Evolutionary conservation across 208 protist species (phyloP), one percentile per base, ranked within the genome.

Genomic region (Crithidia fasciculata): DNA sequence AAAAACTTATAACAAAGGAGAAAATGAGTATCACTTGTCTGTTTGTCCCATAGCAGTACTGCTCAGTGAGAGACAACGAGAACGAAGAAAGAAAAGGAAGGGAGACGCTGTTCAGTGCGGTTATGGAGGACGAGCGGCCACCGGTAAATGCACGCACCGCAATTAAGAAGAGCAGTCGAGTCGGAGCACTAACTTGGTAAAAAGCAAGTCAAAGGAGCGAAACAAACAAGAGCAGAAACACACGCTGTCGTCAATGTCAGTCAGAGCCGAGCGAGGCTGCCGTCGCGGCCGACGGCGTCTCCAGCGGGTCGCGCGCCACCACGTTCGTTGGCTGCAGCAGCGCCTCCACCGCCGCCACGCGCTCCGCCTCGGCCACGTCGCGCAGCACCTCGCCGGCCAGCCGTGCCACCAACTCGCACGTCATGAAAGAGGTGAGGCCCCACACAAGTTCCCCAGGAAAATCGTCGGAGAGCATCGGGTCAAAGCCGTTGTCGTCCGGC

Each of bases 371-470:
- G 8, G 59, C 13, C 19, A 52, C 36, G 18, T 43, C 50, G 9
- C 37, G 16, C 43, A 80, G 13, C 0, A 54, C 19, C 55, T 70
- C 64, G 39, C 41, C 8, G 5, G 87, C 82, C 8, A 96, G 39
- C 37, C 89, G 81, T 5, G 82, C 80, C 43, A 95, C 64, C 6
- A 97, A 69, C 72, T 97, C 90, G 64, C 84, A 88, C 13, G 85
- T 72, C 56, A 92, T 80, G 74, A 94, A 89, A 39, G 82, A 80
- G 0, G 92, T 96, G 41, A 97, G 70, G 2, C 90, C 93, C 89
- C 90, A 97, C 9, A 97, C 93, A 2, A 95, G 63, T 79, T 94
- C 85, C 19, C 90, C 90, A 39, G 88, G 89, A 68, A 88, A 94
- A 59, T 92, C 81, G n/a, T 68, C 66, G 5, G 79, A 75, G 36